Evolutionary conservation across 2,329 filamentous ascomycete genomes (phyloP), one percentile per base, ranked within the genome.

Genomic region (Dactylellina drechsleri): DNA sequence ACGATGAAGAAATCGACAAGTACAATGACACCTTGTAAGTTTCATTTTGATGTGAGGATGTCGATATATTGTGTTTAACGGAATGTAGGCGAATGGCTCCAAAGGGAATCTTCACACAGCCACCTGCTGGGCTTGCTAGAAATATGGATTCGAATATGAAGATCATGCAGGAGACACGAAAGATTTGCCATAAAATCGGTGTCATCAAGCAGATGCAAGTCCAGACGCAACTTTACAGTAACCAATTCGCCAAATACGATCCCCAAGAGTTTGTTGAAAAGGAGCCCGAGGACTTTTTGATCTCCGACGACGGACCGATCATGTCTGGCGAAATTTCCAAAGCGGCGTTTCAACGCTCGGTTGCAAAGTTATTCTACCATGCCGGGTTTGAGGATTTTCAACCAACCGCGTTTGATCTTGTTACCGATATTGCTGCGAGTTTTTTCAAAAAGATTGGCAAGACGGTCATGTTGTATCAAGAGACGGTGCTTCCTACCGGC

Each of bases 151-250:
- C 89, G 66, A 99, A 99, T 79, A 92, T 98, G 82, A 88, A 89
- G 75, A 93, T 97, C 81, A 93, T 99, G 86, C 95, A 99, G 82
- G 94, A 98, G 80, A 99, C 95, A 0, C 87, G 95, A 78, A 98
- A 97, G 81, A 87, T 99, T 31, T 96, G 93, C 79, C 93, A 93
- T 10, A 99, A 98, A 83, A 97, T 99, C 81, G 90, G 92, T 57
- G 92, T 99, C 76, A 95, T 99, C 81, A 99, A 98, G 84, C 95
- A 99, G 83, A 99, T 99, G 95, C 95, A 99, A 83, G 88, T 98
- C 64, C 95, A 99, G 82, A 92, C 93, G 60, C 95, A 97, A 87
- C 91, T 96, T 81, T 99, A 99, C 81, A 91, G 93, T 80, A 99
- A 99, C 80, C 95, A 99, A 82, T 99, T 99, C 79, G 93, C 94